Conservation (phyloP, 2,329 filamentous ascomycete species). For the Paraphoma sp. region DNA sequence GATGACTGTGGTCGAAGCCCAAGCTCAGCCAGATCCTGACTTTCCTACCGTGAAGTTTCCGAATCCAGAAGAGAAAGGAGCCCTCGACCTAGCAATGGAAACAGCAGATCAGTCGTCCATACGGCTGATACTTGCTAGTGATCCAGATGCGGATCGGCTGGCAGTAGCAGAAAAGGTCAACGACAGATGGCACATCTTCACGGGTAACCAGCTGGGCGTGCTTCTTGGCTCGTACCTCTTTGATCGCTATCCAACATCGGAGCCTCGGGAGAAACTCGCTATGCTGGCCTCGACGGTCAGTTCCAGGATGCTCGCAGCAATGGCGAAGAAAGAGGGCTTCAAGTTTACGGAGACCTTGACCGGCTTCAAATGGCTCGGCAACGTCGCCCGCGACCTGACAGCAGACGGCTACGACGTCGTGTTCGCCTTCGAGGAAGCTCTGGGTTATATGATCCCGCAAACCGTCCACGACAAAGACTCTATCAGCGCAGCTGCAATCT, state of each 20-base stretch:
- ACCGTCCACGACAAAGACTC: conserved; percentile 71
- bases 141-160: conserved; percentile 71
- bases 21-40: conserved; percentile 66
- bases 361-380: conserved; percentile 73
- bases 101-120: conserved; percentile 59
- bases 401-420: conserved; percentile 57
- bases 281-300: conserved; percentile 71
- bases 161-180: conserved; percentile 65
- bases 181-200: conserved; percentile 66
- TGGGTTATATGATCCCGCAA: conserved; percentile 70
- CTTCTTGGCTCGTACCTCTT: conserved; percentile 65
- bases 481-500: conserved; percentile 65
- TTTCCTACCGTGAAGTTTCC: conserved; percentile 71
- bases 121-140: conserved; percentile 65
- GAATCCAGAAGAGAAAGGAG: conserved; percentile 70
- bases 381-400: conserved; percentile 61
- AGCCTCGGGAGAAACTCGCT: conserved; percentile 52
- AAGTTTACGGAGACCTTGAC: conserved; percentile 68
- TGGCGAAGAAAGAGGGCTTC: conserved; percentile 63
- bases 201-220: conserved; percentile 69
- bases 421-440: conserved; percentile 70
- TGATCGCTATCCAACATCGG: conserved; percentile 52
- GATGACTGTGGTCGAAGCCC: conserved; percentile 57
- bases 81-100: conserved; percentile 64
- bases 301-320: conserved; percentile 66